Conservation (phyloP, 2,329 filamentous ascomycete genomes). For the Phialemonium atrogriseum region DNA sequence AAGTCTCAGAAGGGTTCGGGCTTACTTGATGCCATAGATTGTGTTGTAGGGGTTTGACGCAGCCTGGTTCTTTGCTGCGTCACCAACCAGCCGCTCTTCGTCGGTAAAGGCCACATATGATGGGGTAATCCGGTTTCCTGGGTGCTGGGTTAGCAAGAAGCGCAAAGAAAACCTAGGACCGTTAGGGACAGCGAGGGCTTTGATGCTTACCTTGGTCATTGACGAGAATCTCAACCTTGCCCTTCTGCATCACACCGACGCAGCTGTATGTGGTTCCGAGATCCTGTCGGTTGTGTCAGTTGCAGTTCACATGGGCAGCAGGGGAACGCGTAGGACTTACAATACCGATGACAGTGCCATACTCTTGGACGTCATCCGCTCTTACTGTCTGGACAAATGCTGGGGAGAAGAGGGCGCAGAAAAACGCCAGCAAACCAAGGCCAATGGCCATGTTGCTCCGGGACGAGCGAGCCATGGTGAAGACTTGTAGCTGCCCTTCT, state of each 20-base stretch:
- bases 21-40: conserved; percentile 78
- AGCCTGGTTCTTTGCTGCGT: conserved; percentile 95
- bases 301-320: not conserved
- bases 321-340: conserved; percentile 33
- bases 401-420: conserved; percentile 81
- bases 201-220: conserved; percentile 63
- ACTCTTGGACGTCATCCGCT: conserved; percentile 66
- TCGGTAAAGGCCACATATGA: conserved; percentile 96
- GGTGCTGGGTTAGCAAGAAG: conserved; percentile 6
- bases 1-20: conserved; percentile 11
- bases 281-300: conserved; percentile 40
- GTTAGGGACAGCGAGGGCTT: not conserved
- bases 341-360: conserved; percentile 90
- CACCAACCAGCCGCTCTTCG: conserved; percentile 92
- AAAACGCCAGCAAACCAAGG: conserved; percentile 87
- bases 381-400: conserved; percentile 73
- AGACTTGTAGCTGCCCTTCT: conserved; percentile 5
- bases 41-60: conserved; percentile 69
- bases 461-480: conserved; percentile 18
- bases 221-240: conserved; percentile 90
- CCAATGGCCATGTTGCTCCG: conserved; percentile 40
- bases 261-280: conserved; percentile 84
- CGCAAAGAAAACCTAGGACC: not conserved
- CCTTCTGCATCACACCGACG: conserved; percentile 92
- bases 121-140: conserved; percentile 86